Evolutionary conservation across 441 rosid genomes (phyloP).

Genomic region (Manihot esculenta): DNA sequence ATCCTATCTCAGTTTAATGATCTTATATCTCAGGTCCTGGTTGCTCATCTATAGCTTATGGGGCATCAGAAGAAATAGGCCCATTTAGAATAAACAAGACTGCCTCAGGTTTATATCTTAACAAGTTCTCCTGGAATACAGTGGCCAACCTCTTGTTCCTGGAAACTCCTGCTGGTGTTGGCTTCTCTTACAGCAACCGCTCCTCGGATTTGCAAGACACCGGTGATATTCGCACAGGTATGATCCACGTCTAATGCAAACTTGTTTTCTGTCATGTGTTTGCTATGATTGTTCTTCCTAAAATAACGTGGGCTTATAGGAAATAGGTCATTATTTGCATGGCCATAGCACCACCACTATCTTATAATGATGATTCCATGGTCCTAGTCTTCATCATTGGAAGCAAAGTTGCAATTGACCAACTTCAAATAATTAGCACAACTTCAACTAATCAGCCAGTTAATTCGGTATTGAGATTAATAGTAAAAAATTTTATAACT

Average conservation of each 20-base stretch:
- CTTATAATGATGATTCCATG: conserved; percentile 16
- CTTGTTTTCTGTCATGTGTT: neutral
- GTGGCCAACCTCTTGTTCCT: conserved; percentile 84
- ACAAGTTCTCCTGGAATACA: conserved; percentile 90
- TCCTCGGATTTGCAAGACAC: conserved; percentile 76
- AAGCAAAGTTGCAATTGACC: no score
- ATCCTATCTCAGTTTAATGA: neutral
- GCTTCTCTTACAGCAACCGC: conserved; percentile 88
- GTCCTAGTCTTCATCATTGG: conserved; percentile 8
- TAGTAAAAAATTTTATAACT: no score
- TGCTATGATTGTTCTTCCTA: neutral
- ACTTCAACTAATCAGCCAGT: no score
- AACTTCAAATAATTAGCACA: no score
- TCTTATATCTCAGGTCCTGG: conserved; percentile 57
- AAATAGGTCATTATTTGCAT: conserved; percentile 8
- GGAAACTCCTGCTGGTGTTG: conserved; percentile 98
- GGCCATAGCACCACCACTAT: conserved; percentile 16
- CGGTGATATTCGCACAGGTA: conserved; percentile 89
- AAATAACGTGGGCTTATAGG: neutral
- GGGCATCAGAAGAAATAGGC: conserved; percentile 82
- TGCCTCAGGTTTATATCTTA: conserved; percentile 69
- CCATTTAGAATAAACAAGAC: conserved; percentile 89
- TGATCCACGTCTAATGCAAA: neutral
- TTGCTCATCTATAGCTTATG: conserved; percentile 96
- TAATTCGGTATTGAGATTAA: no score